Evolutionary conservation across 2,329 filamentous ascomycete genomes (phyloP).

Genomic region (Fusarium hainanense): DNA sequence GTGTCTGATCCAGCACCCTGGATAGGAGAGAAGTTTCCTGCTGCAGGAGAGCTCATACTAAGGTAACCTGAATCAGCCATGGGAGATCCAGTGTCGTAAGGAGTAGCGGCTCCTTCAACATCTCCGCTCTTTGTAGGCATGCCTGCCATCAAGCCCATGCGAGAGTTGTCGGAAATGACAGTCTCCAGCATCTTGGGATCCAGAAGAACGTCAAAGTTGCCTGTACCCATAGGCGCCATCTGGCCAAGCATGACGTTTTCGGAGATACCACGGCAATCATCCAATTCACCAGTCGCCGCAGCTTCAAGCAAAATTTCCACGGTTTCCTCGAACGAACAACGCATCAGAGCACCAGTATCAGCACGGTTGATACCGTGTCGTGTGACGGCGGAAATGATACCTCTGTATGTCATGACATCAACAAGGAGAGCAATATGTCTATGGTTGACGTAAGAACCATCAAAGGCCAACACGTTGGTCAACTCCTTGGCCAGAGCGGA

Average conservation of each 20-base stretch:
- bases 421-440: constrained; percentile 94
- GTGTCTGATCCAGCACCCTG: constrained; percentile 78
- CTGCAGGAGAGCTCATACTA: constrained; percentile 70
- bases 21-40: constrained; percentile 80
- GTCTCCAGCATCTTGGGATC: constrained; percentile 97
- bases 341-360: constrained; percentile 97
- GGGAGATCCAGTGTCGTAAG: constrained; percentile 89
- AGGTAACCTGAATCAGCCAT: constrained; percentile 77
- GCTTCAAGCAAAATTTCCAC: constrained; percentile 98
- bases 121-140: constrained; percentile 80
- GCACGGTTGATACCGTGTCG: constrained; percentile 98
- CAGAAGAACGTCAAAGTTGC: constrained; percentile 92
- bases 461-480: constrained; percentile 93
- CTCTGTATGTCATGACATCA: constrained; percentile 97
- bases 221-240: constrained; percentile 95
- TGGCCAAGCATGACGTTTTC: constrained; percentile 99
- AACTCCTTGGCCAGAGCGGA: constrained; percentile 88
- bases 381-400: constrained; percentile 93
- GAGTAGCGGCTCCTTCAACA: constrained; percentile 87
- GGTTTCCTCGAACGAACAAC: constrained; percentile 99
- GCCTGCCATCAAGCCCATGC: constrained; percentile 83
- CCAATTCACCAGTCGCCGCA: constrained; percentile 91
- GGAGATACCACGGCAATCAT: constrained; percentile 97
- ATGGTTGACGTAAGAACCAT: constrained; percentile 99
- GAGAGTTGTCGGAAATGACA: constrained; percentile 90